These are phyloP conservation scores for Zygosaccharomyces pseudorouxii DNA, from an alignment of 805 yeast genomes.

Conservation along the genomic window DNA sequence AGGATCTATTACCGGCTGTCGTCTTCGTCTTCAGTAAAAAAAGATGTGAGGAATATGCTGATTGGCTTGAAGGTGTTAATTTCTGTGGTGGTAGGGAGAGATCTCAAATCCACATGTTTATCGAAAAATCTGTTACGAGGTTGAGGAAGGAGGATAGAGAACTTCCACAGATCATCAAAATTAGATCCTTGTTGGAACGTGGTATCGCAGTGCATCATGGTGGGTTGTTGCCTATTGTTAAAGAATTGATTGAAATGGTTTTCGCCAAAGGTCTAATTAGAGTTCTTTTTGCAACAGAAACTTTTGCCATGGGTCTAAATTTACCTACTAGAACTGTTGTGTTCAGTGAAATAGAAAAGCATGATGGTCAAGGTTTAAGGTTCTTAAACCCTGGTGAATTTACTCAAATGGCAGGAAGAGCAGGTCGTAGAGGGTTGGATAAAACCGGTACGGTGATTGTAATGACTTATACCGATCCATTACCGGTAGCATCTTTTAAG, in stretches of 20 bases:
- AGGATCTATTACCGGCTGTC: conserved; percentile 83
- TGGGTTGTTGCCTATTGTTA: conserved; percentile 87
- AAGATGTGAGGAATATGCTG: conserved; percentile 90
- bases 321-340: conserved; percentile 96
- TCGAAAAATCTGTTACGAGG: conserved; percentile 83
- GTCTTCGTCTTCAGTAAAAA: conserved; percentile 91
- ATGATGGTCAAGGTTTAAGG: conserved; percentile 83
- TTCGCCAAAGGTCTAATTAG: conserved; percentile 84
- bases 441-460: conserved; percentile 90
- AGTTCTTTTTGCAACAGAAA: conserved; percentile 93
- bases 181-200: conserved; percentile 76
- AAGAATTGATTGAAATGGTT: conserved; percentile 87
- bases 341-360: conserved; percentile 78
- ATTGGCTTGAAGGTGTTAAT: conserved; percentile 64
- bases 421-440: conserved; percentile 96
- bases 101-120: conserved; percentile 88
- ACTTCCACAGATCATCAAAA: conserved; percentile 81
- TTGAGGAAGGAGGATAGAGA: conserved; percentile 88
- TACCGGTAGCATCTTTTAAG: conserved; percentile 55
- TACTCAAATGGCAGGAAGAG: conserved; percentile 98
- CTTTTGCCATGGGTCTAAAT: conserved; percentile 98
- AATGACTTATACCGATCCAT: conserved; percentile 72
- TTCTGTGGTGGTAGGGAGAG: conserved; percentile 81
- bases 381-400: conserved; percentile 91
- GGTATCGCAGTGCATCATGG: conserved; percentile 97